Percentiles rank a stretch among this genome's conserved stretches.
Conservation (phyloP, 345 rosid genomes). For the Gossypioides kirkii region DNA sequence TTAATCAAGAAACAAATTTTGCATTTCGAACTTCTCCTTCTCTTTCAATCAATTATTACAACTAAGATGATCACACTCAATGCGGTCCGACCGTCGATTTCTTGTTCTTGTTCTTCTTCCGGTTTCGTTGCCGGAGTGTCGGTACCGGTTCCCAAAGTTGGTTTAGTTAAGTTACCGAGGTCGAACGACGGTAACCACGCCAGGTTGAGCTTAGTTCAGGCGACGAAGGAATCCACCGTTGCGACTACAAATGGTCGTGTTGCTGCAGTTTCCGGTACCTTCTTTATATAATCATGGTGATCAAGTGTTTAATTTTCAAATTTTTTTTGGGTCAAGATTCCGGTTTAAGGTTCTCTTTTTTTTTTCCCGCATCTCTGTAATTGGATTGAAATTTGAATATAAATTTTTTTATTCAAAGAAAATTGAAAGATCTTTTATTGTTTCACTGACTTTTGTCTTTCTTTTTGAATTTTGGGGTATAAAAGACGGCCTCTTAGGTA, state of each 20-base stretch:
- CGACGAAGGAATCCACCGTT: conserved; percentile 37
- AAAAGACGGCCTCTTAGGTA: not conserved
- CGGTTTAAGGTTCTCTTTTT: too few relatives aligned
- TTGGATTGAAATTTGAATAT: too few relatives aligned
- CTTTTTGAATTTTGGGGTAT: not conserved
- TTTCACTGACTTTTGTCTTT: not conserved
- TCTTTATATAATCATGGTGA: not conserved
- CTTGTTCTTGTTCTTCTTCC: conserved; percentile 10
- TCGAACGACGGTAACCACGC: conserved; percentile 9
- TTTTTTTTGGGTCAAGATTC: not conserved
- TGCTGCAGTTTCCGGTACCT: conserved; percentile 31
- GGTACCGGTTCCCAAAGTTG: conserved; percentile 13
- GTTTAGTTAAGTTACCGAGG: conserved; percentile 16
- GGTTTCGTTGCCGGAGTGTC: conserved; percentile 11
- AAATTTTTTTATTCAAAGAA: too few relatives aligned
- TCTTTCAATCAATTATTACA: not conserved
- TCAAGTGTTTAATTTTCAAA: not conserved
- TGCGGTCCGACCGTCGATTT: conserved; percentile 19
- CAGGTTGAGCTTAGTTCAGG: conserved; percentile 33
- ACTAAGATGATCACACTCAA: conserved; percentile 14
- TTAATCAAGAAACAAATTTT: not conserved
- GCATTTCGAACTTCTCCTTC: not conserved
- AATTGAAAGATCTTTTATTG: not conserved
- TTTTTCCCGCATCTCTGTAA: too few relatives aligned
- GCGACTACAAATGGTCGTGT: conserved; percentile 23